These are phyloP conservation scores for Fusarium euwallaceae DNA, from an alignment of 2,329 filamentous ascomycete genomes.

Conservation along the genomic window DNA sequence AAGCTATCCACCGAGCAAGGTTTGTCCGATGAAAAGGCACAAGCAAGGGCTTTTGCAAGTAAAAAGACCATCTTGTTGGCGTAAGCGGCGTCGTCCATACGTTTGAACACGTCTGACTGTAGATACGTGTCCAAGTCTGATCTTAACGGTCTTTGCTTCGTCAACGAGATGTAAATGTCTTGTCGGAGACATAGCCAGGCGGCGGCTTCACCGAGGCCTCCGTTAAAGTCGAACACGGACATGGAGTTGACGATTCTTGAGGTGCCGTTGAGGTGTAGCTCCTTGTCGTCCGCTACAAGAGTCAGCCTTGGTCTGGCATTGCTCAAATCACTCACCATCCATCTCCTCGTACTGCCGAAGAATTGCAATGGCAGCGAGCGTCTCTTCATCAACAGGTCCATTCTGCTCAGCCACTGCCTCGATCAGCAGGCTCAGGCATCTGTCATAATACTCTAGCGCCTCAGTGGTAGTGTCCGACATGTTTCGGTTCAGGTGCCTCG, in stretches of 20 bases:
- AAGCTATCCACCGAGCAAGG: background rate
- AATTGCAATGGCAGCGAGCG: background rate
- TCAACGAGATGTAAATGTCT: conserved; percentile 34
- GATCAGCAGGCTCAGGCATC: background rate
- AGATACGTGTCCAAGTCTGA: conserved; percentile 32
- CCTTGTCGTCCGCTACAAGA: conserved; percentile 30
- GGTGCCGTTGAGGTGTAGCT: conserved; percentile 31
- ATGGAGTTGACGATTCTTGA: conserved; percentile 38
- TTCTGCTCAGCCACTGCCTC: conserved; percentile 1
- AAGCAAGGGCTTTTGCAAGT: background rate
- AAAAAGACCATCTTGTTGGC: background rate
- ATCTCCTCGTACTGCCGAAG: background rate
- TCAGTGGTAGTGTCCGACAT: background rate
- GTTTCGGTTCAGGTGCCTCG: background rate
- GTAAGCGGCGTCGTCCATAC: conserved; percentile 22
- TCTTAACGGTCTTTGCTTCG: conserved; percentile 26
- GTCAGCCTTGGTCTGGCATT: background rate
- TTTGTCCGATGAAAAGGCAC: background rate
- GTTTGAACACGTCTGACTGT: conserved; percentile 29
- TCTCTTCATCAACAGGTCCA: background rate
- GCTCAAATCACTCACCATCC: background rate
- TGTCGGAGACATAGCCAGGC: conserved; percentile 34
- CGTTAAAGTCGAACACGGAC: conserved; percentile 36
- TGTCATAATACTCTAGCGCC: background rate
- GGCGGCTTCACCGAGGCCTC: conserved; percentile 35